These are phyloP conservation scores for Rhodotorula sp. DNA, from an alignment of 1,284 basidiomycete genomes.

Conservation along the genomic window DNA sequence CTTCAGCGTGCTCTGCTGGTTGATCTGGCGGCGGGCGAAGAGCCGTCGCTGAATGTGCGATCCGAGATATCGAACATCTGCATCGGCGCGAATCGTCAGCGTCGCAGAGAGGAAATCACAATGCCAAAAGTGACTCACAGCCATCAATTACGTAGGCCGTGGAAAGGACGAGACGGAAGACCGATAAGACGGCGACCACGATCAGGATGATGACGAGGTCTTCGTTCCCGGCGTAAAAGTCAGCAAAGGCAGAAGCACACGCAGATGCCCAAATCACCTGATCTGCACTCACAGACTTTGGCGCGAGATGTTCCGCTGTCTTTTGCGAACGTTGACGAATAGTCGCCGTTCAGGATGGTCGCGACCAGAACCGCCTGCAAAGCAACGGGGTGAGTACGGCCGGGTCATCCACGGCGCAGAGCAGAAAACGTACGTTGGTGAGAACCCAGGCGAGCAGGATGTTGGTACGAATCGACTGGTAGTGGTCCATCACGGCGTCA, in stretches of 20 bases:
- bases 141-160: constrained; percentile 63
- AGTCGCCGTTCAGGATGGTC: constrained; percentile 67
- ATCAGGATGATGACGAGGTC: constrained; percentile 69
- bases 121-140: no score
- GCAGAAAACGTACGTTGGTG: constrained; percentile 63
- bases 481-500: constrained; percentile 48
- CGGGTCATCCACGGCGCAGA: not conserved
- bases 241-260: not conserved
- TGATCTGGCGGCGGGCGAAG: constrained; percentile 22
- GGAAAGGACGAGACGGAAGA: constrained; percentile 62
- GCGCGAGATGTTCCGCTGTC: constrained; percentile 50
- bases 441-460: constrained; percentile 82
- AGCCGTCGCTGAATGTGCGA: constrained; percentile 14
- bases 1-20: constrained; percentile 8
- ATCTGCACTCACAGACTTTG: constrained; percentile 33
- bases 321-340: constrained; percentile 62
- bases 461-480: constrained; percentile 45
- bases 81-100: not conserved
- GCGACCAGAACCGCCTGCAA: constrained; percentile 68
- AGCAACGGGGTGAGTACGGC: constrained; percentile 2
- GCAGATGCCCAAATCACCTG: not conserved
- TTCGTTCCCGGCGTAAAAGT: not conserved
- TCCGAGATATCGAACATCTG: constrained; percentile 24
- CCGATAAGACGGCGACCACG: constrained; percentile 63
- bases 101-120: no score